These are phyloP conservation scores for Daldinia bambusicola DNA, from an alignment of 495 filamentous ascomycete genomes.

Conservation along the genomic window DNA sequence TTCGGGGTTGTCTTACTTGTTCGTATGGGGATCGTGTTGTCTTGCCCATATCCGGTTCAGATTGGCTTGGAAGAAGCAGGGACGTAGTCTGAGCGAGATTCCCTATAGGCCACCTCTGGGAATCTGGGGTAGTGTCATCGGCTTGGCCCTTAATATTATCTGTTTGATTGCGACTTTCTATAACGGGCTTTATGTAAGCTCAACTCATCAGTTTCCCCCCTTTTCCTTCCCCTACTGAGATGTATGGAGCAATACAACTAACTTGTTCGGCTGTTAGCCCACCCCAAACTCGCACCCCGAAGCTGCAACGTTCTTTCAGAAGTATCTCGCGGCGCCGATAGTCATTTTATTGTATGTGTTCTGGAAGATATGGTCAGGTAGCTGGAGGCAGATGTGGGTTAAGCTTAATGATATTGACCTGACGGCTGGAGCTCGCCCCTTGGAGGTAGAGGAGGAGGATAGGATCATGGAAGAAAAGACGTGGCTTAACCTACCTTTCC, in stretches of 20 bases:
- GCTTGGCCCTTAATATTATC: slow-evolving; percentile 66
- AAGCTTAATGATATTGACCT: slow-evolving; percentile 53
- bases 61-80: background rate
- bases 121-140: slow-evolving; percentile 68
- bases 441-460: slow-evolving; percentile 39
- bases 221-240: background rate
- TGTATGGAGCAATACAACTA: background rate
- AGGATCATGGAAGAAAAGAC: slow-evolving; percentile 4
- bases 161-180: slow-evolving; percentile 71
- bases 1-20: background rate
- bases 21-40: background rate
- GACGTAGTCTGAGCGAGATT: slow-evolving; percentile 1
- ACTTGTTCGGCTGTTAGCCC: background rate
- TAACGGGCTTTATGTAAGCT: slow-evolving; percentile 57
- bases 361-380: slow-evolving; percentile 66
- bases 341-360: slow-evolving; percentile 60
- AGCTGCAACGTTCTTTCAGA: background rate
- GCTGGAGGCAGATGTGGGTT: slow-evolving; percentile 73
- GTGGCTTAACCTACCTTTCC: background rate
- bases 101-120: background rate
- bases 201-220: background rate
- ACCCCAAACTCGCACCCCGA: background rate
- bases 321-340: slow-evolving; percentile 67
- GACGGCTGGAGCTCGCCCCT: slow-evolving; percentile 45
- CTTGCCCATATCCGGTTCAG: background rate